Evolutionary conservation across 2,329 filamentous ascomycete genomes (phyloP), one percentile per base, ranked within the genome.

Genomic region (Sporothrix pseudoabietina): DNA sequence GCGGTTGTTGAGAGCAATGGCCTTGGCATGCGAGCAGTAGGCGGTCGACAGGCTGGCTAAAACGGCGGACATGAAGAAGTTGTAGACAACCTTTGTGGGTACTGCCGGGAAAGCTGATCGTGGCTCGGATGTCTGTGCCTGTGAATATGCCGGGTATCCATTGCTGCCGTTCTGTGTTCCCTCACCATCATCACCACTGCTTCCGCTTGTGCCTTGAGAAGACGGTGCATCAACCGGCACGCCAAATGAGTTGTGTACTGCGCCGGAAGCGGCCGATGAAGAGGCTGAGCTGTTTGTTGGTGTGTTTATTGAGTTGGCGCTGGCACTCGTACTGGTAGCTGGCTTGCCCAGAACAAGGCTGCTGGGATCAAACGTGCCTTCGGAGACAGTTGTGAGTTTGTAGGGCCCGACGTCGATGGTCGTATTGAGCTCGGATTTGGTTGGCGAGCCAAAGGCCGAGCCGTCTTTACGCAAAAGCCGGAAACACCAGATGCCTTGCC

Each of bases 401-500:
- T 84, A 82, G 4, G 84, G 85, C 69, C 82, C 82, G 41, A 83
- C 79, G 54, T 85, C 83, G 68, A 87, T 78, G 66, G 79, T 81
- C 10, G 79, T 77, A n/a, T 81, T 82, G 49, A 86, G 82, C 41
- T 75, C 76, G 0, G 77, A 74, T 55, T 76, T 71, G 3, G 79
- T 74, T 3, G 74, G 63, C 22, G 77, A 75, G 19, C 74, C 76
- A 41, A 76, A 74, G 5, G 76, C 75, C 26, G 75, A 78, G 44
- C 79, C 82, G 71, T 85, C 83, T 76, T 84, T 86, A 70, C 80
- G 81, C 2, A 80, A 74, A 26, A 88, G 80, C 35, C 83, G 83
- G 77, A 89, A 90, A 74, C 85, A 83, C 88, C 88, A 90, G 71
- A 89, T 79, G 10, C 82, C 84, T 61, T 84, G 84, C 74, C 85